These are phyloP conservation scores for Gossypium longicalyx DNA, from an alignment of 345 rosid genomes.

Conservation along the genomic window DNA sequence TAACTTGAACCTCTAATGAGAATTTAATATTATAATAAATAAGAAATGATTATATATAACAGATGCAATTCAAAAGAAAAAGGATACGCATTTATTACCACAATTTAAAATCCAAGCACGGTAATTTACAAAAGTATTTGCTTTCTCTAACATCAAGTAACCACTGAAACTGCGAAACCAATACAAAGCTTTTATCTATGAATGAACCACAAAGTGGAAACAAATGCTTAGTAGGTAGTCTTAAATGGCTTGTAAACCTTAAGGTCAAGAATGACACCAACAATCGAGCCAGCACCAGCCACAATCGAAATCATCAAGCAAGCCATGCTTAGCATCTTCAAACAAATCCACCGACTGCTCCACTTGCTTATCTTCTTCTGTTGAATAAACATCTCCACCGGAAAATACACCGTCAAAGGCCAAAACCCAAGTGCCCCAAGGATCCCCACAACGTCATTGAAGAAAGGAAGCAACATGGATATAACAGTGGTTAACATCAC, in stretches of 20 bases:
- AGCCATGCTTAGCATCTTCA: slow-evolving; percentile 41
- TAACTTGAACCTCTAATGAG: too few species aligned
- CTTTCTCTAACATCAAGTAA: neutral
- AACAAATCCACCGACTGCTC: slow-evolving; percentile 55
- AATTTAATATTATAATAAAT: too few species aligned
- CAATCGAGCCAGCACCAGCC: slow-evolving; percentile 42
- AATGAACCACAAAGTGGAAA: neutral
- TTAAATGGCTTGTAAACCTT: slow-evolving; percentile 43
- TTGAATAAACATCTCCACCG: slow-evolving; percentile 53
- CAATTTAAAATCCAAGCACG: neutral
- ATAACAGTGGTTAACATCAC: slow-evolving; percentile 48
- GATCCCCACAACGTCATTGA: slow-evolving; percentile 49
- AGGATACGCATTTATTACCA: neutral
- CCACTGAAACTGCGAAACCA: neutral
- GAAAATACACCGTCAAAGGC: slow-evolving; percentile 57
- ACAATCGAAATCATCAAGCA: neutral
- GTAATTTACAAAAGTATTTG: neutral
- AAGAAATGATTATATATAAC: too few species aligned
- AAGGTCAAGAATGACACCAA: slow-evolving; percentile 41
- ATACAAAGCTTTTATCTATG: neutral
- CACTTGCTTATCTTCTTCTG: slow-evolving; percentile 43
- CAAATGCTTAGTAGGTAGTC: slow-evolving; percentile 30
- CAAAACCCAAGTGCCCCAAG: slow-evolving; percentile 58
- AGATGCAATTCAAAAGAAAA: neutral
- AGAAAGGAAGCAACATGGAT: slow-evolving; percentile 57